phyloP scores from a whole-genome alignment of 106 monocot genomes.

The Apostasia shenzhenica region DNA sequence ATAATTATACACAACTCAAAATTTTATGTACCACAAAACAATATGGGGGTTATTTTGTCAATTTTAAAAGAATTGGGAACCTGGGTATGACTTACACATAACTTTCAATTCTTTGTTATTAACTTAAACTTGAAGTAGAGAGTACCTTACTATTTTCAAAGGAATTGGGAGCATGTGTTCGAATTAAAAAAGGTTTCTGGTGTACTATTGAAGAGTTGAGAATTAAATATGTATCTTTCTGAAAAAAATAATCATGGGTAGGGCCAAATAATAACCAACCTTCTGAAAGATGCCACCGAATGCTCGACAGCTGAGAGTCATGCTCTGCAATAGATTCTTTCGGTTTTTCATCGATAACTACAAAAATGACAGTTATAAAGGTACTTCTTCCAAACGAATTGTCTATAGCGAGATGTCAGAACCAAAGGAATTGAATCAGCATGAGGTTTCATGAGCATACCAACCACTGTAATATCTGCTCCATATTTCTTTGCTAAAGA shows the following conservation, averaged over 20 bases:
- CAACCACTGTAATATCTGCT: slow-evolving; percentile 94
- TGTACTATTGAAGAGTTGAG: too few relatives aligned
- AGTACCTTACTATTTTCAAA: too few relatives aligned
- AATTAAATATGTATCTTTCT: too few relatives aligned
- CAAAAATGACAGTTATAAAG: slow-evolving; percentile 2
- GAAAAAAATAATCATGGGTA: not conserved
- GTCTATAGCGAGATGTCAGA: not conserved
- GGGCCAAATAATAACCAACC: slow-evolving; percentile 33
- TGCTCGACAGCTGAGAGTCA: slow-evolving; percentile 68
- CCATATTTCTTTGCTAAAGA: slow-evolving; percentile 88
- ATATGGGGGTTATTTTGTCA: too few relatives aligned
- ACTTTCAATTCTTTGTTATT: too few relatives aligned
- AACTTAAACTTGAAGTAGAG: too few relatives aligned
- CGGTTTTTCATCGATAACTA: slow-evolving; percentile 90
- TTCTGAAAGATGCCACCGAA: slow-evolving; percentile 97
- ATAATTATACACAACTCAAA: too few relatives aligned
- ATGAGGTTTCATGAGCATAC: slow-evolving; percentile 33
- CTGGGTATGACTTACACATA: too few relatives aligned
- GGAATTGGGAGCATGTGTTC: too few relatives aligned
- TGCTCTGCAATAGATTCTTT: slow-evolving; percentile 93
- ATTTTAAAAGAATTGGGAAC: too few relatives aligned
- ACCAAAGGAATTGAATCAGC: not conserved
- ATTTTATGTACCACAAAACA: too few relatives aligned
- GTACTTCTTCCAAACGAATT: not conserved
- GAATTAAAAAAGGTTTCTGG: too few relatives aligned